phyloP scores from a whole-genome alignment of 768 basidiomycete genomes.

The Boletus sp. region DNA sequence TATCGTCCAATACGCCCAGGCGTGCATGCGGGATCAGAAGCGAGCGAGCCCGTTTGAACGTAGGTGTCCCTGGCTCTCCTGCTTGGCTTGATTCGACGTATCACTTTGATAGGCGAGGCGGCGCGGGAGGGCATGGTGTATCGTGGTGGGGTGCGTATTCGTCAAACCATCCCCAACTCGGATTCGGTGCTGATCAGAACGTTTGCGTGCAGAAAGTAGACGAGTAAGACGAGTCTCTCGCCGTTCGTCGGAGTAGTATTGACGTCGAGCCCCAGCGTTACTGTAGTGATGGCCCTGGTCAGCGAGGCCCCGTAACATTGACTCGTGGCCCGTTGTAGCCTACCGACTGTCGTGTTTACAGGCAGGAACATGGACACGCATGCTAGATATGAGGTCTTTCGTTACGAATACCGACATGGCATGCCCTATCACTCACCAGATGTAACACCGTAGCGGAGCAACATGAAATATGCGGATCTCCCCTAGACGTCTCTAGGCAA shows the following conservation, averaged over 20 bases:
- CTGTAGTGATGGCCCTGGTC: constrained; percentile 66
- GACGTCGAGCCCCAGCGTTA: constrained; percentile 48
- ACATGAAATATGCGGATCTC: not conserved
- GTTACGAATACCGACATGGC: not conserved
- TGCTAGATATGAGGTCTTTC: not conserved
- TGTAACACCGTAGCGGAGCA: not conserved
- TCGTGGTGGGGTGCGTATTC: constrained; percentile 66
- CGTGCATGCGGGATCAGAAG: constrained; percentile 66
- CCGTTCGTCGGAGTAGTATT: constrained; percentile 4
- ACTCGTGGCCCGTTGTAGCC: not conserved
- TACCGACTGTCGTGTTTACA: not conserved
- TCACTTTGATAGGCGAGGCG: constrained; percentile 49
- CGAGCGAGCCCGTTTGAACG: constrained; percentile 76
- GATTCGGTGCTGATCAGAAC: constrained; percentile 6
- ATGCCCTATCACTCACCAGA: not conserved
- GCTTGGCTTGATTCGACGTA: constrained; percentile 2
- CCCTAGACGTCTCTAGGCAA: not conserved
- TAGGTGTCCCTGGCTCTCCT: constrained; percentile 33
- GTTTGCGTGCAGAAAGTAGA: constrained; percentile 61
- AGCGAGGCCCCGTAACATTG: constrained; percentile 51
- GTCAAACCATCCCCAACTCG: constrained; percentile 1
- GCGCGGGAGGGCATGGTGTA: constrained; percentile 62
- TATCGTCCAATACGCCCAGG: constrained; percentile 64
- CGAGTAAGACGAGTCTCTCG: constrained; percentile 52
- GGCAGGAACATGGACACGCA: not conserved